Conservation (phyloP, 352 stramenopile species). For the Globisporangium middletonii region DNA sequence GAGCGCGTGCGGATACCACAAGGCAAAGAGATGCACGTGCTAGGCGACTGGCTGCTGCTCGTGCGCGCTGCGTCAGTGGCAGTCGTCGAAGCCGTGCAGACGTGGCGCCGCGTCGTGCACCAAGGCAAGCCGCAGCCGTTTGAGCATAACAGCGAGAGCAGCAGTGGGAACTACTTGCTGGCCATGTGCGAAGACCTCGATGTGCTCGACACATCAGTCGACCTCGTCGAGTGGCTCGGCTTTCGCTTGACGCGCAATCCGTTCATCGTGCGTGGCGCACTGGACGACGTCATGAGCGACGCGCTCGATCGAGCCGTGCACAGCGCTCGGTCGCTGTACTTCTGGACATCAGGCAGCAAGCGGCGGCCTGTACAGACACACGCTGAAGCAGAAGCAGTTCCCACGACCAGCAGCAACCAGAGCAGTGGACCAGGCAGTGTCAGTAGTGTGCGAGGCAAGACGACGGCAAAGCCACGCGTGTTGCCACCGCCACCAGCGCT, state of each 20-base stretch:
- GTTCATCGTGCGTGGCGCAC: conserved; percentile 30
- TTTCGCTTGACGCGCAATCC: conserved; percentile 50
- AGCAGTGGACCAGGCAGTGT: background rate
- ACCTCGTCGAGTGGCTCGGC: conserved; percentile 46
- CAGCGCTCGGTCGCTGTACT: conserved; percentile 17
- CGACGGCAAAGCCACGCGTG: conserved; percentile 3
- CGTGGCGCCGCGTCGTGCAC: conserved; percentile 35
- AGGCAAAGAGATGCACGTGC: no score
- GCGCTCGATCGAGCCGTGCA: conserved; percentile 14
- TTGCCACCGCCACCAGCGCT: conserved; percentile 20
- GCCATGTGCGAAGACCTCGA: conserved; percentile 47
- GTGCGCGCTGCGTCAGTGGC: conserved; percentile 32
- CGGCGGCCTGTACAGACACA: conserved; percentile 12
- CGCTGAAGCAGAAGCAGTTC: background rate
- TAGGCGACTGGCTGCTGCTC: no score
- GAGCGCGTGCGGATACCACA: background rate
- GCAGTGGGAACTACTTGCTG: conserved; percentile 40
- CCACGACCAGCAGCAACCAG: background rate
- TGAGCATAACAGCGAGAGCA: conserved; percentile 15
- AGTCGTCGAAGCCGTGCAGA: conserved; percentile 42
- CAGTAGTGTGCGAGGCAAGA: background rate
- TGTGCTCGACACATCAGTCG: conserved; percentile 35
- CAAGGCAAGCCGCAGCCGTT: conserved; percentile 27
- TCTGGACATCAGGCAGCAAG: conserved; percentile 24
- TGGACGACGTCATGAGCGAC: conserved; percentile 24